Percentiles rank a stretch among this genome's conserved stretches.
These are phyloP conservation scores for Clausena lansium DNA, from an alignment of 345 rosid genomes.

Conservation along the genomic window DNA sequence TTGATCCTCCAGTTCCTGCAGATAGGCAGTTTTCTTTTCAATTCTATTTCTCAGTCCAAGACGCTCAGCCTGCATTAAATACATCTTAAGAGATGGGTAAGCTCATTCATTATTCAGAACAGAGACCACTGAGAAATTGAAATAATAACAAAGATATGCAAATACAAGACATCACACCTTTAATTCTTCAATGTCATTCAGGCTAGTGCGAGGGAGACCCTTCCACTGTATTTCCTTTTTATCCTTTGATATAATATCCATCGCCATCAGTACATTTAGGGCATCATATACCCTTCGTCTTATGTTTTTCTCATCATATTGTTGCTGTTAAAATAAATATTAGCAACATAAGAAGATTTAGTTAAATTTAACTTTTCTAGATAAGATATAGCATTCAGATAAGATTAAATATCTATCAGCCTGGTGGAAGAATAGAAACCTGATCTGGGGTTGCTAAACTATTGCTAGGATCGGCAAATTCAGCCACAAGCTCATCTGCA, in stretches of 20 bases:
- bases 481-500: conserved; percentile 99
- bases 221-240: conserved; percentile 98
- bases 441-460: conserved; percentile 83
- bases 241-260: conserved; percentile 97
- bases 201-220: conserved; percentile 95
- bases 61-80: conserved; percentile 58
- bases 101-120: conserved; percentile 20
- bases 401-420: background rate
- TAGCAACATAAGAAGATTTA: conserved; percentile 1
- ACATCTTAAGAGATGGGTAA: conserved; percentile 18
- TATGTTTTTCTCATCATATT: conserved; percentile 97
- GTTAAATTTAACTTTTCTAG: conserved; percentile 2
- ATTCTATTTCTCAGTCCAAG: conserved; percentile 68
- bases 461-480: conserved; percentile 81
- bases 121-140: conserved; percentile 3
- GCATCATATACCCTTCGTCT: conserved; percentile 99
- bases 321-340: conserved; percentile 57
- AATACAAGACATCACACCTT: conserved; percentile 55
- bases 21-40: conserved; percentile 87
- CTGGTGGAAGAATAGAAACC: conserved; percentile 38
- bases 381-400: conserved; percentile 7
- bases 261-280: conserved; percentile 96
- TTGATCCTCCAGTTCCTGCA: conserved; percentile 92
- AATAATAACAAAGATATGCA: conserved; percentile 7
- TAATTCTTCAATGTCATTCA: conserved; percentile 87